Evolutionary conservation across 2,329 filamentous ascomycete genomes (phyloP), one percentile per base, ranked within the genome.

Genomic region (Diplodia seriata): DNA sequence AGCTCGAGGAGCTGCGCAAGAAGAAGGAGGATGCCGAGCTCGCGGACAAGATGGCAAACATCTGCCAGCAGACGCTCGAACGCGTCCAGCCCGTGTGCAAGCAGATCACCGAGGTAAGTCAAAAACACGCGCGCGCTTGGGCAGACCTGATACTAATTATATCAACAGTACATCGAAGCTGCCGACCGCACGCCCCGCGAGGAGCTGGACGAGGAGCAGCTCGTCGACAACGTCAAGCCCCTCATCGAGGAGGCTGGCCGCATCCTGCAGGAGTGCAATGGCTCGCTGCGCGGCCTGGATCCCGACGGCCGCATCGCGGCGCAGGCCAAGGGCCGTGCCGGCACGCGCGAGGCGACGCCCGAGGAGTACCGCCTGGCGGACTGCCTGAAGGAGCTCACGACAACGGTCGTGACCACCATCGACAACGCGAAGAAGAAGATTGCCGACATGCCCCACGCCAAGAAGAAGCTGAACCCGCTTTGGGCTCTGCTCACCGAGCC

Each of bases 401-500:
- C 90, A 23, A 90, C 88, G 31, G 91, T 97, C 26, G 90, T 91
- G 56, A 89, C 90, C 74, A 92, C 90, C 29, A 94, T 97, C 73
- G 93, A 97, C 76, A 89, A 90, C 71, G 91, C 91, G 31, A 95
- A 94, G 87, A 91, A 90, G 83, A 91, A 92, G 84, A 91, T 97
- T 70, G 89, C 91, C 75, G 91, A 92, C 76, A 95, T 97, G 91
- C 93, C 94, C 6, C 91, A 96, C 72, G 94, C 93, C 53, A 96
- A 97, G 90, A 94, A 97, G 85, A 90, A 94, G 83, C 86, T 97
- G 69, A 97, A 94, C 82, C 93, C 94, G 12, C 87, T 97, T 36
- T 97, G 93, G 93, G 88, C 84, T 36, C 84, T 97, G 59, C 83
- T 95, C 72, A 88, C 88, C 43, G 92, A 97, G 84, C 94, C 94